A percentile compares a stretch with the other conserved stretches of the same genome.
These are phyloP conservation scores for Purpureocillium lavendulum DNA, from an alignment of 2,329 filamentous ascomycete species.

Conservation along the genomic window DNA sequence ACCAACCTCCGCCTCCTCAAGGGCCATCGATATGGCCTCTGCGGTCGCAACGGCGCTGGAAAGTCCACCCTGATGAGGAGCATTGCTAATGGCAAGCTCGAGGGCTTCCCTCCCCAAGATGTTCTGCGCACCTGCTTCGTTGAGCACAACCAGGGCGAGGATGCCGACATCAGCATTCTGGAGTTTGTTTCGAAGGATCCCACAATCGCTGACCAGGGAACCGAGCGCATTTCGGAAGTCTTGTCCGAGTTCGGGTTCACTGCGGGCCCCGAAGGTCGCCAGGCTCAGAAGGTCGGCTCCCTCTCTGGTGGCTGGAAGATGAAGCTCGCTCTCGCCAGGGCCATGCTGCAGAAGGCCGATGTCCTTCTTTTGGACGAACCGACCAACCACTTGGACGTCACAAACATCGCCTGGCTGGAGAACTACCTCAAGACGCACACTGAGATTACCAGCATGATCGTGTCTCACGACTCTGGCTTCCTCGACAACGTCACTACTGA, in stretches of 20 bases:
- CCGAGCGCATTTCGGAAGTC: constrained; percentile 74
- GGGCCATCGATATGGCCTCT: constrained; percentile 94
- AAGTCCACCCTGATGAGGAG: constrained; percentile 99
- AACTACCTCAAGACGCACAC: constrained; percentile 93
- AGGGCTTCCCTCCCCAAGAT: constrained; percentile 90
- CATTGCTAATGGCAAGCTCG: constrained; percentile 90
- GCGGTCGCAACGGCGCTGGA: constrained; percentile 91
- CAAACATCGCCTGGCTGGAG: constrained; percentile 92
- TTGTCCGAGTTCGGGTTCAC: constrained; percentile 92
- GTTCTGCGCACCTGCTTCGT: constrained; percentile 95
- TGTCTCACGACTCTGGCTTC: constrained; percentile 97
- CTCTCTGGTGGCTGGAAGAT: constrained; percentile 99
- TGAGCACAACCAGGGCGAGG: constrained; percentile 97
- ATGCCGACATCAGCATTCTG: constrained; percentile 91
- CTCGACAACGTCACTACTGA: constrained; percentile 96
- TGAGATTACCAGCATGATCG: constrained; percentile 94
- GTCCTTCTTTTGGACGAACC: constrained; percentile 95
- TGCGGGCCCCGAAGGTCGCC: constrained; percentile 77
- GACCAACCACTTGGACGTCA: constrained; percentile 95
- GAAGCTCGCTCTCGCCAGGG: constrained; percentile 93
- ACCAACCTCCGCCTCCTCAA: constrained; percentile 92
- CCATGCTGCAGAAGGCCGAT: constrained; percentile 96
- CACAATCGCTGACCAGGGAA: constrained; percentile 69
- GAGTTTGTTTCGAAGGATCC: constrained; percentile 90
- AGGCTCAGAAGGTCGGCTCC: constrained; percentile 84